Conservation (phyloP, 2,329 filamentous ascomycete species). For the Colletotrichum trifolii region DNA sequence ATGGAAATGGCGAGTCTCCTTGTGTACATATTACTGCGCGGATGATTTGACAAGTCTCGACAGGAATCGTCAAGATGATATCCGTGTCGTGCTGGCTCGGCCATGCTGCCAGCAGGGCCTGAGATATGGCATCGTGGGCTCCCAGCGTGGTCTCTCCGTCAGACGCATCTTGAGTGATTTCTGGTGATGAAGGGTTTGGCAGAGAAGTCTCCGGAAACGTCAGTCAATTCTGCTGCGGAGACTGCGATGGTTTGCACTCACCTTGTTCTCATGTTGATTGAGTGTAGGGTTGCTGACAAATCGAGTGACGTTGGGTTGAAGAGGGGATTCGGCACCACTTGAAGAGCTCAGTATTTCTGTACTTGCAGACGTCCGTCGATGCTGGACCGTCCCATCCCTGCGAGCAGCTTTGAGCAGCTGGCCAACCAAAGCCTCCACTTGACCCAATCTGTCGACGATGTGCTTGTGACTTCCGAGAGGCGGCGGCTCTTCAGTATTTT, state of each 20-base stretch:
- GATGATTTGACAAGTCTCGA: constrained; percentile 15
- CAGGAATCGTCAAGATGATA: not conserved
- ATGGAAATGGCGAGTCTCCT: not conserved
- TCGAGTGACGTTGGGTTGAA: no score
- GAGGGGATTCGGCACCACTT: not conserved
- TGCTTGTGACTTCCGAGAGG: constrained; percentile 40
- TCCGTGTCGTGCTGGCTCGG: constrained; percentile 9
- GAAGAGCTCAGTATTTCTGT: not conserved
- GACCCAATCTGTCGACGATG: constrained; percentile 45
- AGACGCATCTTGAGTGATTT: not conserved
- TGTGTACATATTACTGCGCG: constrained; percentile 10
- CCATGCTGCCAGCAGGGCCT: constrained; percentile 12
- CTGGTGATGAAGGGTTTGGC: no score
- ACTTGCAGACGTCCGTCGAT: not conserved
- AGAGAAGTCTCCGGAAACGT: not conserved
- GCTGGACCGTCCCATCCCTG: not conserved
- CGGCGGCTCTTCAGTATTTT: constrained; percentile 47
- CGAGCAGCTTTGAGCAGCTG: constrained; percentile 39
- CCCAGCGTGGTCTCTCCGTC: not conserved
- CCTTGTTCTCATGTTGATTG: no score
- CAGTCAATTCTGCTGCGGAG: no score
- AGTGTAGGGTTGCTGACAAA: no score
- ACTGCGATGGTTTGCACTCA: no score
- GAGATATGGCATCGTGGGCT: not conserved
- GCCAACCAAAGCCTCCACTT: constrained; percentile 50